Evolutionary conservation across 176 grass and related monocot species (phyloP).

Genomic region (Aegilops longissima): DNA sequence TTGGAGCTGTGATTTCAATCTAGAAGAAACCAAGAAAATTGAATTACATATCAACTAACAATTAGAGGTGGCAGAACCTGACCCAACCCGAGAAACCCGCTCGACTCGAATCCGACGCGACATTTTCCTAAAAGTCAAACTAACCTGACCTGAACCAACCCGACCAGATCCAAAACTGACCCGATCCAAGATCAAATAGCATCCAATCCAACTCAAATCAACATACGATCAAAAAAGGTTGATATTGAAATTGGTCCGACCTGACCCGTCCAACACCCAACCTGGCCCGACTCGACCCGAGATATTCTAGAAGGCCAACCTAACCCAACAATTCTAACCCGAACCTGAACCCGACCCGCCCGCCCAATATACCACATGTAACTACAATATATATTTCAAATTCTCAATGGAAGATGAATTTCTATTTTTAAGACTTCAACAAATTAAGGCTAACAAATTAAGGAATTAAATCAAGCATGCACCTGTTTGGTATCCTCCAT

Average conservation of each 20-base stretch:
- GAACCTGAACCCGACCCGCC: background rate
- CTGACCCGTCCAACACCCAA: background rate
- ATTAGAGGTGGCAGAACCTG: background rate
- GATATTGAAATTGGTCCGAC: background rate
- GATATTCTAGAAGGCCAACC: constrained; percentile 16
- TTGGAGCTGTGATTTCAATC: background rate
- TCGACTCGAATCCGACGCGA: background rate
- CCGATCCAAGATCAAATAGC: background rate
- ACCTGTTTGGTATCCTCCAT: constrained; percentile 57
- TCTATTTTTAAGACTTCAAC: constrained; percentile 10
- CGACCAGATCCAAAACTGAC: background rate
- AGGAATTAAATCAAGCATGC: constrained; percentile 18
- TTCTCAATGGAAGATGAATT: background rate
- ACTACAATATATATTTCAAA: constrained; percentile 24
- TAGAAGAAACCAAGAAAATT: constrained; percentile 27
- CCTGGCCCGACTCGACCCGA: background rate
- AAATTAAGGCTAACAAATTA: background rate
- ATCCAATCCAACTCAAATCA: constrained; percentile 3
- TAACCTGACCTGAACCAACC: background rate
- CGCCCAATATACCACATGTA: background rate
- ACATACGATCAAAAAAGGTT: background rate
- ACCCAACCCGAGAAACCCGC: background rate
- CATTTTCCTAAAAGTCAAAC: background rate
- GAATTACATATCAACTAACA: constrained; percentile 12
- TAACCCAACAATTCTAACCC: background rate